Conservation (phyloP, 768 basidiomycete genomes). For the Wakefieldia striispora region DNA sequence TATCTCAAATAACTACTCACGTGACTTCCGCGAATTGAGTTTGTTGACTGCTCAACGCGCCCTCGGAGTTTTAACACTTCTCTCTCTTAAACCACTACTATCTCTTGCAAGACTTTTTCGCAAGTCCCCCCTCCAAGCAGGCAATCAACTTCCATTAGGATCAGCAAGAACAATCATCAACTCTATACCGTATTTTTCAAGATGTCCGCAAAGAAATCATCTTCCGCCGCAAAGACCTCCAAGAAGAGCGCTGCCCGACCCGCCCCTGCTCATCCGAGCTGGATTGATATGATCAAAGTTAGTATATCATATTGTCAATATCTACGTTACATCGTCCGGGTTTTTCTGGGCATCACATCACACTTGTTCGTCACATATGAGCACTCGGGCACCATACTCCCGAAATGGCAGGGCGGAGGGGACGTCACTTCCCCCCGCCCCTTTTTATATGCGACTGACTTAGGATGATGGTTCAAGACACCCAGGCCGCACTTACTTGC, state of each 20-base stretch:
- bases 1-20: constrained; percentile 36
- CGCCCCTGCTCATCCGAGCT: constrained; percentile 41
- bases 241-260: constrained; percentile 34
- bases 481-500: constrained; percentile 1
- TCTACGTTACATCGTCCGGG: constrained; percentile 13
- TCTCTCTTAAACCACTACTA: constrained; percentile 49
- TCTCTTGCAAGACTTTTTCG: constrained; percentile 32
- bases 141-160: constrained; percentile 14
- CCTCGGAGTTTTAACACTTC: constrained; percentile 41
- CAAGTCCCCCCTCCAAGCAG: constrained; percentile 11
- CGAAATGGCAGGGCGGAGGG: constrained; percentile 44
- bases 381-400: constrained; percentile 8
- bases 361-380: constrained; percentile 7
- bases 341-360: constrained; percentile 4
- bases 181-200: constrained; percentile 16
- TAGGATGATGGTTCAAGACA: constrained; percentile 5
- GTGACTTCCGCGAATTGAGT: constrained; percentile 39
- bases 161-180: constrained; percentile 16
- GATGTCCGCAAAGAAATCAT: constrained; percentile 45
- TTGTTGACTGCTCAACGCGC: constrained; percentile 40
- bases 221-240: constrained; percentile 43
- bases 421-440: constrained; percentile 17
- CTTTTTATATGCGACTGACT: constrained; percentile 12
- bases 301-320: constrained; percentile 22
- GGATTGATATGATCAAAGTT: constrained; percentile 85